Evolutionary conservation across 2,329 filamentous ascomycete species (phyloP), one percentile per base, ranked within the genome.

Genomic region (Talaromyces sp.): DNA sequence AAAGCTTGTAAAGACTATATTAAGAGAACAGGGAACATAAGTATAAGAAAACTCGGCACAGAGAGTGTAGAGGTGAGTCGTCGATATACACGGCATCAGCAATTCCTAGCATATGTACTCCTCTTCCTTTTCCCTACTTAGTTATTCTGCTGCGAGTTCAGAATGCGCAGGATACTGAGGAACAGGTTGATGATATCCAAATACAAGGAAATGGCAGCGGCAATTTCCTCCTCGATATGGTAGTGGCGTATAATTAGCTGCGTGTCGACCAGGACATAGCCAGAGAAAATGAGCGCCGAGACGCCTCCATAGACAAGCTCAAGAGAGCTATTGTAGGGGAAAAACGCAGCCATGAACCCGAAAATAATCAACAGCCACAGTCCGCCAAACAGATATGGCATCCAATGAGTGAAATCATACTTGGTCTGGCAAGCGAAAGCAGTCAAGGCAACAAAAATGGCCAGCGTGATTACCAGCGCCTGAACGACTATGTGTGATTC

Each of bases 351-450:
- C 84, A 98, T 92, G 81, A 99, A 95, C 56, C 95, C 90, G 72
- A 98, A 97, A 46, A 99, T 81, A 64, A 99, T 83, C 62, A 97
- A 78, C 7, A 90, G 88, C 95, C 95, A 98, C 19, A 99, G 84
- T 0, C 83, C 88, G 61, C 93, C 93, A 70, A 96, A 96, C 3
- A 98, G 85, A 74, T 97, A 98, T 19, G 95, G 93, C 81, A 93
- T 90, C 93, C 95, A 99, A 65, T 86, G 89, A 1, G 93, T 98
- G 75, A 99, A 99, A 81, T 99, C 95, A 73, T 99, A 99, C 76
- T 96, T 96, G 65, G 90, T 90, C 81, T 99, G 95, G 84, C 93
- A 96, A 55, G 95, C 95, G 75, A 99, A 98, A 51, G 93, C 77
- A 3, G 84, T 87, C 60, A 88, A 74, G 31, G 81, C 84, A 52